phyloP scores from a whole-genome alignment of 768 basidiomycete species.

The Strobilomyces dryophilus region DNA sequence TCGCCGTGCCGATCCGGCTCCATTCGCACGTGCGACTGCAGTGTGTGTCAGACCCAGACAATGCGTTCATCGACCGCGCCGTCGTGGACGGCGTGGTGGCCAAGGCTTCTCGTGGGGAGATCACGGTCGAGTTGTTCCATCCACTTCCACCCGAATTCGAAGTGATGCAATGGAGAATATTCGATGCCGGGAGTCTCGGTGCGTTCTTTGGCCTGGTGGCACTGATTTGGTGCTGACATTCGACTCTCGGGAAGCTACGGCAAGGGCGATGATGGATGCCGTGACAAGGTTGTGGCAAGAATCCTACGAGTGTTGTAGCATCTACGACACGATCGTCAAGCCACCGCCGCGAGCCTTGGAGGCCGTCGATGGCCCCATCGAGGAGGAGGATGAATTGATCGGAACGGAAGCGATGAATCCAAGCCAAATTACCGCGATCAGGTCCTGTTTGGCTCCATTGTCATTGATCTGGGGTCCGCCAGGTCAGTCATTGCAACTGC shows the following conservation, averaged over 20 bases:
- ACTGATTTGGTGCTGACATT: slow-evolving; percentile 2
- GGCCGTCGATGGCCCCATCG: background rate
- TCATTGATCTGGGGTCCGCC: slow-evolving; percentile 71
- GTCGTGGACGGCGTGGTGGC: slow-evolving; percentile 61
- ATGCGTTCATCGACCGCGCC: slow-evolving; percentile 41
- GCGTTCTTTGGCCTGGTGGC: slow-evolving; percentile 10
- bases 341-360: slow-evolving; percentile 21
- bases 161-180: slow-evolving; percentile 61
- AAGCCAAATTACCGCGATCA: slow-evolving; percentile 52
- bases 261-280: slow-evolving; percentile 64
- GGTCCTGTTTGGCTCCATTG: slow-evolving; percentile 39
- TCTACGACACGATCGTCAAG: slow-evolving; percentile 44
- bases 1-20: slow-evolving; percentile 45
- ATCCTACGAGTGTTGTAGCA: slow-evolving; percentile 42
- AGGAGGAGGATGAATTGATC: slow-evolving; percentile 10
- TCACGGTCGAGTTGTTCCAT: slow-evolving; percentile 51
- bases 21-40: slow-evolving; percentile 64
- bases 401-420: slow-evolving; percentile 39
- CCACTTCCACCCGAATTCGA: slow-evolving; percentile 58
- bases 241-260: slow-evolving; percentile 41
- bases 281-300: slow-evolving; percentile 44
- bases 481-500: slow-evolving; percentile 30
- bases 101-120: slow-evolving; percentile 47
- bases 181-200: slow-evolving; percentile 59
- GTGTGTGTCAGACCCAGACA: slow-evolving; percentile 52